These are phyloP conservation scores for Starmerella lactis-condensi DNA, from an alignment of 805 yeast genomes.

Conservation along the genomic window DNA sequence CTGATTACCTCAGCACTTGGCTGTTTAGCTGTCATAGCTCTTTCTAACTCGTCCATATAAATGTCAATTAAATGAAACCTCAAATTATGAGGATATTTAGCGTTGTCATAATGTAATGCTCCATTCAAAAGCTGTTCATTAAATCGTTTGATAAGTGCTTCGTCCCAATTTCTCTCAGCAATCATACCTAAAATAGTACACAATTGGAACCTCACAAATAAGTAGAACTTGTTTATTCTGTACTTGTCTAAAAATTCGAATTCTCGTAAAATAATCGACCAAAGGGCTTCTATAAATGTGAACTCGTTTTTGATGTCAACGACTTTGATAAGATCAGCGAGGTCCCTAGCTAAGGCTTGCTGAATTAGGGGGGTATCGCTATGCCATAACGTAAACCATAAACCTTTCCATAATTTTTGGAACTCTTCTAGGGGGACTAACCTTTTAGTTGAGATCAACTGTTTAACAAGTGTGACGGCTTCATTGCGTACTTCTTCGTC, in stretches of 20 bases:
- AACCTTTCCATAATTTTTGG: conserved; percentile 89
- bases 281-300: conserved; percentile 52
- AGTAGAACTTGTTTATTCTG: conserved; percentile 72
- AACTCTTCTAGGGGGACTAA: conserved; percentile 33
- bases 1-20: conserved; percentile 32
- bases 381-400: conserved; percentile 90
- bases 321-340: conserved; percentile 35
- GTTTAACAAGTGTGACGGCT: conserved; percentile 47
- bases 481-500: conserved; percentile 48
- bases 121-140: conserved; percentile 20
- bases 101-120: conserved; percentile 32
- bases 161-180: conserved; percentile 36
- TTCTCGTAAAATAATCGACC: conserved; percentile 59
- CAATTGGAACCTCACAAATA: conserved; percentile 61
- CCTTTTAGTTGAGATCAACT: conserved; percentile 28
- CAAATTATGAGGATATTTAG: conserved; percentile 49
- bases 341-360: conserved; percentile 55
- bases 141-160: conserved; percentile 29
- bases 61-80: conserved; percentile 76
- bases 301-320: conserved; percentile 27
- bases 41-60: conserved; percentile 65
- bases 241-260: conserved; percentile 70
- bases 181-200: conserved; percentile 46
- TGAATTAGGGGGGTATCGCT: conserved; percentile 87
- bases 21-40: conserved; percentile 30